Percentiles rank a stretch among this genome's conserved stretches.
Conservation (phyloP, 495 filamentous ascomycete genomes). For the Penicillium lividum region DNA sequence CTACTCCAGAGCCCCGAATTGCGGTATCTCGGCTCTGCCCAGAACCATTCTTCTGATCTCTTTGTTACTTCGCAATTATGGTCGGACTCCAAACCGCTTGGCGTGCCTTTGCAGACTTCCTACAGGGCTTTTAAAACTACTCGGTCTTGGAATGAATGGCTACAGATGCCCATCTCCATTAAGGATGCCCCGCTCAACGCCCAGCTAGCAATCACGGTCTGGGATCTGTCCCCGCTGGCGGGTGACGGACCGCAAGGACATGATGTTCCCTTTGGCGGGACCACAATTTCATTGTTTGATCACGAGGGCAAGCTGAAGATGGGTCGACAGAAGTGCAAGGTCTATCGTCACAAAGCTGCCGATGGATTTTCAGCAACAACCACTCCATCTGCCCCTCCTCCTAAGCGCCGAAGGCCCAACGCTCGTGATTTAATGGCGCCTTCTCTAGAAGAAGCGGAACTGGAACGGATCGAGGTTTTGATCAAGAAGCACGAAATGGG, state of each 20-base stretch:
- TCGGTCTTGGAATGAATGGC: constrained; percentile 94
- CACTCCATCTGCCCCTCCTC: constrained; percentile 66
- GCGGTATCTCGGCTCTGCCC: constrained; percentile 80
- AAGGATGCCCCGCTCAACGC: constrained; percentile 74
- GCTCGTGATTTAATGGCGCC: constrained; percentile 37
- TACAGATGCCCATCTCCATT: constrained; percentile 80
- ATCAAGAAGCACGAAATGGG: constrained; percentile 99
- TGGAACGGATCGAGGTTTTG: constrained; percentile 78
- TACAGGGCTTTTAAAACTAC: constrained; percentile 84
- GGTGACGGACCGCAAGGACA: constrained; percentile 65
- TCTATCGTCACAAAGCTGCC: constrained; percentile 79
- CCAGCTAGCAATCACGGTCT: constrained; percentile 89
- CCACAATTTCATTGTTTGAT: constrained; percentile 87
- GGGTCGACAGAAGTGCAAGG: constrained; percentile 85
- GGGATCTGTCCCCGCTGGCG: constrained; percentile 85
- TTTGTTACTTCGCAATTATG: constrained; percentile 92
- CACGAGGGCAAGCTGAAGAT: constrained; percentile 85
- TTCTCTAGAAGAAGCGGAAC: constrained; percentile 67
- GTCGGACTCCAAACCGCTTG: constrained; percentile 93
- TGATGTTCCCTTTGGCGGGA: constrained; percentile 89
- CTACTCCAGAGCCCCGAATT: constrained; percentile 76
- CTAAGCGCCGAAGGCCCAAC: constrained; percentile 50
- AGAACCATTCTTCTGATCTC: constrained; percentile 74
- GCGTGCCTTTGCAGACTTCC: constrained; percentile 85
- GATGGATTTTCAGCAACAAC: constrained; percentile 81